A percentile compares a stretch with the other conserved stretches of the same genome.
Evolutionary conservation across 2,329 filamentous ascomycete genomes (phyloP).

Genomic region (Apiospora aurea): DNA sequence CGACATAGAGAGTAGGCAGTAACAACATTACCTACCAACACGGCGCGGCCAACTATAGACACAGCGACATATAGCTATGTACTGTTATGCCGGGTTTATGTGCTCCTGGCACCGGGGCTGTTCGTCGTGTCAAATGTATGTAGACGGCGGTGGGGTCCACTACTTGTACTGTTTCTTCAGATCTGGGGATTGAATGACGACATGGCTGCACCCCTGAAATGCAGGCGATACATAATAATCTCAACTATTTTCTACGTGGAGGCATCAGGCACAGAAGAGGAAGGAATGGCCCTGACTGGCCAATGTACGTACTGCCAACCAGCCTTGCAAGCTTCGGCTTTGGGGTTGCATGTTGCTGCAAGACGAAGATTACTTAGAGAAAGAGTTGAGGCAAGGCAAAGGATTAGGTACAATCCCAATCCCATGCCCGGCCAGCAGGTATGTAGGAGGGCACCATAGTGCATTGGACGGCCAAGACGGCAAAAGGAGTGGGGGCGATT

Average conservation of each 20-base stretch:
- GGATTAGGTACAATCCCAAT: not conserved
- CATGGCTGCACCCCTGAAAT: constrained; percentile 8
- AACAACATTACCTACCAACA: not conserved
- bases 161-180: not conserved
- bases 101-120: not conserved
- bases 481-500: not conserved
- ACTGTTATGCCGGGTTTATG: not conserved
- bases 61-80: no score
- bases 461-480: not conserved
- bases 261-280: not conserved
- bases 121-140: not conserved
- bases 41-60: no score
- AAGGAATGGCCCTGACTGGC: not conserved
- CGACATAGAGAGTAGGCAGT: no score
- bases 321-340: not conserved
- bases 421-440: not conserved
- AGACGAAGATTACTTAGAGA: not conserved
- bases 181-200: constrained; percentile 13
- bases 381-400: not conserved
- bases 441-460: not conserved
- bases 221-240: no score
- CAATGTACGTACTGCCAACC: not conserved
- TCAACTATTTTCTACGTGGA: not conserved
- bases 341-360: not conserved
- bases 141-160: constrained; percentile 3